A percentile compares a stretch with the other conserved stretches of the same genome.
Conservation (phyloP, 805 yeast species). For the Hanseniaspora nectarophila region DNA sequence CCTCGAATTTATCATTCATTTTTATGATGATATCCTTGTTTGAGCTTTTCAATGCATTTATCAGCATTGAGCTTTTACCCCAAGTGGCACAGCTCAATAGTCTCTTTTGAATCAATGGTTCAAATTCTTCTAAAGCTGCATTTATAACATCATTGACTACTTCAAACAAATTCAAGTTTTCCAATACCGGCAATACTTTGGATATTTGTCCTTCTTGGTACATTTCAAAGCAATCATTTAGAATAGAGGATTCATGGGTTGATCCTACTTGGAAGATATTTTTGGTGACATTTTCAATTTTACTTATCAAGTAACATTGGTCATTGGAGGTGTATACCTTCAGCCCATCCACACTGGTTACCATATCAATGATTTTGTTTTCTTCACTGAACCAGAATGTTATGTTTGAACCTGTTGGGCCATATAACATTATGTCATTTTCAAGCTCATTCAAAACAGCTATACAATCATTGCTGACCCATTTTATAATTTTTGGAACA, state of each 20-base stretch:
- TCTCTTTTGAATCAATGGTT: slow-evolving; percentile 66
- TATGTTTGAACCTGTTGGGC: slow-evolving; percentile 45
- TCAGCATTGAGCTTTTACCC: slow-evolving; percentile 48
- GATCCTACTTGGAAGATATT: slow-evolving; percentile 75
- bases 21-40: background rate
- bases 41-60: slow-evolving; percentile 21
- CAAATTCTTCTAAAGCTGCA: slow-evolving; percentile 71
- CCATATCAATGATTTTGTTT: slow-evolving; percentile 22
- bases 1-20: slow-evolving; percentile 48
- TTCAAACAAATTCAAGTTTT: slow-evolving; percentile 37
- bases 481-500: slow-evolving; percentile 35
- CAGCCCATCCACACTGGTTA: slow-evolving; percentile 58
- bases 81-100: slow-evolving; percentile 70
- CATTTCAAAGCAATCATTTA: slow-evolving; percentile 65
- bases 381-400: slow-evolving; percentile 41
- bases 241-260: slow-evolving; percentile 65
- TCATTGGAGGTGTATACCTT: slow-evolving; percentile 47
- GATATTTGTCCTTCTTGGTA: slow-evolving; percentile 48
- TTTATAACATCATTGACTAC: slow-evolving; percentile 64
- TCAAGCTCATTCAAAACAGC: slow-evolving; percentile 39
- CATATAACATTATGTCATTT: slow-evolving; percentile 58
- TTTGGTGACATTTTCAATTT: slow-evolving; percentile 46
- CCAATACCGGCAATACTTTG: slow-evolving; percentile 66
- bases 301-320: slow-evolving; percentile 46
- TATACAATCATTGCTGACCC: slow-evolving; percentile 85